Evolutionary conservation across 768 basidiomycete genomes (phyloP).

Genomic region (Suillus tomentosus): DNA sequence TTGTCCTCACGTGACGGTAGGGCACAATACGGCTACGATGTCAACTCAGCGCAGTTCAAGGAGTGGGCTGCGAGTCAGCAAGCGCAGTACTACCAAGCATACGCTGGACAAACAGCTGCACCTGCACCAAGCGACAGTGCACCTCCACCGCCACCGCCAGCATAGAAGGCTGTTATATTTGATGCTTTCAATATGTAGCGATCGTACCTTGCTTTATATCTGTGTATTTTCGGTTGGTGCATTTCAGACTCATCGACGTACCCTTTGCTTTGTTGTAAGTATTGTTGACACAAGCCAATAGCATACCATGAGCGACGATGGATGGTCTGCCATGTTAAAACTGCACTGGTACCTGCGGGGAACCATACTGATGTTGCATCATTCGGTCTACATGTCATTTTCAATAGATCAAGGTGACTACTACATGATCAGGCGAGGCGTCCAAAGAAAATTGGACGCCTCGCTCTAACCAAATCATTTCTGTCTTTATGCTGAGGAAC

Average conservation of each 20-base stretch:
- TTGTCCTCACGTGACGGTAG: constrained; percentile 35
- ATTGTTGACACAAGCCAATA: neutral
- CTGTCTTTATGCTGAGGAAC: neutral
- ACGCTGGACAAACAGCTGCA: constrained; percentile 48
- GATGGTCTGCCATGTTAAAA: neutral
- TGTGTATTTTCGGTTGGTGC: constrained; percentile 28
- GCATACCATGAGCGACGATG: neutral
- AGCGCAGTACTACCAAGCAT: constrained; percentile 77
- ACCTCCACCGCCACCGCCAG: constrained; percentile 28
- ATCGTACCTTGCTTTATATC: constrained; percentile 34
- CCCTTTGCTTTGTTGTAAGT: neutral
- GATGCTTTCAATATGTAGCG: constrained; percentile 21
- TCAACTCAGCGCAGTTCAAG: constrained; percentile 80
- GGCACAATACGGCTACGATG: constrained; percentile 86
- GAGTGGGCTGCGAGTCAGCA: constrained; percentile 69
- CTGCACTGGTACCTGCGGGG: neutral
- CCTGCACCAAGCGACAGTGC: constrained; percentile 31
- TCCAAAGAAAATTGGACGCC: neutral
- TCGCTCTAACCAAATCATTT: neutral
- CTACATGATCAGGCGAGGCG: neutral
- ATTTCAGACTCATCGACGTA: neutral
- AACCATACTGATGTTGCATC: neutral
- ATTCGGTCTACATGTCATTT: neutral
- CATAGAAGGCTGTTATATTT: constrained; percentile 17
- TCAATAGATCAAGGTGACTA: neutral